These are phyloP conservation scores for Truncatella angustata DNA, from an alignment of 2,329 filamentous ascomycete genomes.

Conservation along the genomic window DNA sequence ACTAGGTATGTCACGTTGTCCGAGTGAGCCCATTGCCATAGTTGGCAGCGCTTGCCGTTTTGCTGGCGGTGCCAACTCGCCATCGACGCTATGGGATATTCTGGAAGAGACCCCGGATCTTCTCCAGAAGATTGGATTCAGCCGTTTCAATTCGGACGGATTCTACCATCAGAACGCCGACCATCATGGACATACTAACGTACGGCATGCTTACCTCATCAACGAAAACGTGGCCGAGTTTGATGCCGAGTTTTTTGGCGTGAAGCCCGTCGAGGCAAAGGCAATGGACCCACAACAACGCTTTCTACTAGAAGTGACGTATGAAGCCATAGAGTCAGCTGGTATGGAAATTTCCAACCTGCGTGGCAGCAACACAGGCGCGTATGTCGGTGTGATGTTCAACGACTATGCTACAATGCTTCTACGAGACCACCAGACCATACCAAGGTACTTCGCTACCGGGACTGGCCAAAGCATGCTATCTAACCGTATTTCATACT, in stretches of 20 bases:
- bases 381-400: constrained; percentile 24
- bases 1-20: neutral
- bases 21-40: constrained; percentile 12
- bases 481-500: constrained; percentile 9
- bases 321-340: constrained; percentile 33
- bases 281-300: constrained; percentile 40
- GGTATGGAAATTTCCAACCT: constrained; percentile 9
- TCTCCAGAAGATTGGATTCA: neutral
- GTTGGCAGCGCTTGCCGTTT: constrained; percentile 13
- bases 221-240: constrained; percentile 23
- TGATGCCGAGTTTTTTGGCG: constrained; percentile 41
- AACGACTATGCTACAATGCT: constrained; percentile 15
- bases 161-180: constrained; percentile 16
- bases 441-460: constrained; percentile 4
- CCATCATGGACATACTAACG: constrained; percentile 22
- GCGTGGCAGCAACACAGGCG: constrained; percentile 12
- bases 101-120: constrained; percentile 7
- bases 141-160: constrained; percentile 11
- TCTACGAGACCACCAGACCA: neutral
- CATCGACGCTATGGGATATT: constrained; percentile 11
- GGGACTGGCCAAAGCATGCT: constrained; percentile 1
- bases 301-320: constrained; percentile 35
- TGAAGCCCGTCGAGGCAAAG: constrained; percentile 31
- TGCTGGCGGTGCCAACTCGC: constrained; percentile 9
- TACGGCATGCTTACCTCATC: constrained; percentile 19